Evolutionary conservation across 306 rosid genomes (phyloP), one percentile per base, ranked within the genome.

Genomic region (Vicia sativa): DNA sequence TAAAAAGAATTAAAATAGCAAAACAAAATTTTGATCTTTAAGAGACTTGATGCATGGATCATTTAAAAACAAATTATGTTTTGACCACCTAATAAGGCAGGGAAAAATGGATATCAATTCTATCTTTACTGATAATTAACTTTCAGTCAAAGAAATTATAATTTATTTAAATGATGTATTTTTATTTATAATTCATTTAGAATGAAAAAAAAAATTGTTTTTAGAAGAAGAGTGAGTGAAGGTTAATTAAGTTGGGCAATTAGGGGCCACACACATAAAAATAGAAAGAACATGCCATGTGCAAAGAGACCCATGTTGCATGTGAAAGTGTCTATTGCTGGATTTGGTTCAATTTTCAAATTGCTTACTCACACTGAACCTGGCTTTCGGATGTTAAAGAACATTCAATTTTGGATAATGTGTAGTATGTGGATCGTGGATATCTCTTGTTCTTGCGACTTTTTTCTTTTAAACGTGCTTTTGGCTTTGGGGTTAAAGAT

Each of bases 201-300:
- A 6, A 28, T 28, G 31, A 31, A 31, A n/a, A n/a, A n/a, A n/a
- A n/a, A n/a, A n/a, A n/a, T n/a, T n/a, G n/a, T n/a, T n/a, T n/a
- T n/a, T n/a, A n/a, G n/a, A n/a, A 31, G 5, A 28, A 31, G 35
- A 31, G 35, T 5, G 35, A 31, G 35, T 31, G 7, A 31, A 31
- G 7, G 9, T 31, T 31, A 31, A 31, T 31, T 34, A 34, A 34
- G 9, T 0, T 34, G 25, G 11, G 50, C 23, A 16, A 18, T 15
- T 15, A 45, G 13, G 53, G 53, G 37, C 50, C 67, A 62, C 34
- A 14, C 15, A n/a, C n/a, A 60, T 10, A 19, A 4, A 6, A 6
- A 11, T 11, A 39, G 7, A 6, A 6, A 11, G 41, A 67, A 78
- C 89, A 82, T 31, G 9, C 48, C 89, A 84, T 78, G 90, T 86